Percentiles rank a stretch among this genome's conserved stretches.
Conservation (phyloP, 352 stramenopile genomes). For the Phytophthora pinifolia region DNA sequence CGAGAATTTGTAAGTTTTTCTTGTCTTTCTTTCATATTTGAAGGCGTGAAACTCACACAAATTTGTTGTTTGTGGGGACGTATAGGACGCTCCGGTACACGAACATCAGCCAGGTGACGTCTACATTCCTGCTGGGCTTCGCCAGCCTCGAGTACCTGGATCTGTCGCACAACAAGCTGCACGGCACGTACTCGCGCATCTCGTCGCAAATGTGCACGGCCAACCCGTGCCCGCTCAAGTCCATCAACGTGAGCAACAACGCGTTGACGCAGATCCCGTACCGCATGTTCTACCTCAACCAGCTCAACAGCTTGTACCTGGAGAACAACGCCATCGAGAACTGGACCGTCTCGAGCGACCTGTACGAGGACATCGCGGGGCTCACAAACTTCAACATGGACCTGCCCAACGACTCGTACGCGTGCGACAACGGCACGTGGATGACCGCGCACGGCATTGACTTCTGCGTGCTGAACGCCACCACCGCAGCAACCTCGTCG, state of each 20-base stretch:
- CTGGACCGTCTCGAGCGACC: conserved; percentile 41
- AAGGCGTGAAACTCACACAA: background rate
- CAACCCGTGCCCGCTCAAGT: conserved; percentile 47
- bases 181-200: conserved; percentile 46
- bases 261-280: conserved; percentile 40
- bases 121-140: conserved; percentile 44
- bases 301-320: conserved; percentile 48
- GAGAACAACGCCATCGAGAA: conserved; percentile 47
- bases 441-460: conserved; percentile 33
- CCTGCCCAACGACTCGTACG: conserved; percentile 26
- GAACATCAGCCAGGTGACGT: conserved; percentile 44
- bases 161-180: conserved; percentile 48
- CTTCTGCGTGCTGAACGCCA: conserved; percentile 39
- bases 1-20: conserved; percentile 36
- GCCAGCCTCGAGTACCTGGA: conserved; percentile 48
- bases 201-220: conserved; percentile 49
- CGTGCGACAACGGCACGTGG: conserved; percentile 43
- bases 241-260: conserved; percentile 52
- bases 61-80: background rate
- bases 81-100: conserved; percentile 38
- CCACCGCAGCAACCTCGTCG: conserved; percentile 20
- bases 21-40: background rate
- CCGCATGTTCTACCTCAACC: conserved; percentile 46
- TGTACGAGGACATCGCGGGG: conserved; percentile 39
- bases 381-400: conserved; percentile 54